Evolutionary conservation across 768 basidiomycete species (phyloP).

Genomic region (Leccinum fibrillosum): DNA sequence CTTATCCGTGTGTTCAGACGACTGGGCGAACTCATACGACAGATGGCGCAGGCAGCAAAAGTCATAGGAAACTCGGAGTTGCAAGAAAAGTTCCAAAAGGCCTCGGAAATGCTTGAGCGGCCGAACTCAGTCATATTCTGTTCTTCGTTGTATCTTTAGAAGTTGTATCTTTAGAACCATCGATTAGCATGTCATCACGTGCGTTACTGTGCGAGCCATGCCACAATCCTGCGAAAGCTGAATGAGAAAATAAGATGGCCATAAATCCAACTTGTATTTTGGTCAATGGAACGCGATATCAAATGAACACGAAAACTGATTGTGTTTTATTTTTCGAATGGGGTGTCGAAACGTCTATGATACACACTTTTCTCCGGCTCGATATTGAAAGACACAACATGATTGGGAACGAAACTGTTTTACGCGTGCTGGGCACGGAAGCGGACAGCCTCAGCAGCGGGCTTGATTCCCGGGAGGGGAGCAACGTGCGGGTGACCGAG

Average conservation of each 20-base stretch:
- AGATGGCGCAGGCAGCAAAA: slow-evolving; percentile 94
- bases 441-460: slow-evolving; percentile 54
- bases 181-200: background rate
- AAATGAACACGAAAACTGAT: background rate
- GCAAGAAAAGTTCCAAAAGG: slow-evolving; percentile 89
- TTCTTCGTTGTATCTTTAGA: slow-evolving; percentile 75
- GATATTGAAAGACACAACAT: background rate
- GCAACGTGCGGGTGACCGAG: slow-evolving; percentile 51
- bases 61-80: slow-evolving; percentile 96
- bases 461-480: slow-evolving; percentile 54
- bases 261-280: too few species aligned
- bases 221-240: background rate
- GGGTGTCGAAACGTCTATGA: background rate
- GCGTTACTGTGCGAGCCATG: background rate
- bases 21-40: slow-evolving; percentile 88
- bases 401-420: background rate
- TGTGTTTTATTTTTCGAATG: background rate
- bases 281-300: background rate
- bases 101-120: slow-evolving; percentile 89
- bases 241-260: background rate
- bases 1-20: slow-evolving; percentile 95
- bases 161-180: slow-evolving; percentile 58
- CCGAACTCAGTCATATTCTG: slow-evolving; percentile 94
- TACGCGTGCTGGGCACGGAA: slow-evolving; percentile 36
- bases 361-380: background rate